Evolutionary conservation across 192 early-diverging fungal species (phyloP), one percentile per base, ranked within the genome.

Genomic region (Umbelopsis ramanniana): DNA sequence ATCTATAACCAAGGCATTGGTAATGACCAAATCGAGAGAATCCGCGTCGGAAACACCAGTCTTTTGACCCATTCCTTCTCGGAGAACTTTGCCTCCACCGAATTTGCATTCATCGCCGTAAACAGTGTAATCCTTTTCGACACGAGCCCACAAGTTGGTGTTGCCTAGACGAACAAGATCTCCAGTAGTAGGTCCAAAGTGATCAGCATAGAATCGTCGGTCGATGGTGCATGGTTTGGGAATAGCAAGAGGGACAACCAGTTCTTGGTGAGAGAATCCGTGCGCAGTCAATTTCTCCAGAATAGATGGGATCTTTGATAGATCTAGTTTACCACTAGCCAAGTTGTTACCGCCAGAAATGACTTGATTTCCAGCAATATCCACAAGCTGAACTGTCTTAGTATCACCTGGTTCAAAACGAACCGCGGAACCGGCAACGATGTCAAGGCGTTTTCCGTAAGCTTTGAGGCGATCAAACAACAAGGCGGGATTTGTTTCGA

Each of bases 81-180:
- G 86, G 76, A 97, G 82, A 11, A 95, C 95, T 81, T 95, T 96
- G 53, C 95, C 95, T 67, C 95, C 95, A 48, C 97, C 97, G 87
- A 98, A 98, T 74, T 96, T 95, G 75, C 90, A 91, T 78, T 99
- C 97, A 73, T 99, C 96, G 46, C 97, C 97, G 74, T 97, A 97
- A 14, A 87, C 79, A 0, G 97, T 96, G 38, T 78, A 93, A 74
- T 99, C 97, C 72, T 85, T 86, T 79, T 99, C 97, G 55, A 99
- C 89, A 66, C 95, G 90, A 15, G 93, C 82, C 86, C 89, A 93
- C 67, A 97, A 82, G 67, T 86, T 76, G 21, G 93, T 95, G 77
- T 99, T 95, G 19, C 89, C 96, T 52, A 99, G 80, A 40, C 94
- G 87, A 19, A 99, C 87, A 23, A 87, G 84, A 81, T 99, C 97